These are phyloP conservation scores for Funneliformis mosseae DNA, from an alignment of 192 early-diverging fungal species.

Conservation along the genomic window DNA sequence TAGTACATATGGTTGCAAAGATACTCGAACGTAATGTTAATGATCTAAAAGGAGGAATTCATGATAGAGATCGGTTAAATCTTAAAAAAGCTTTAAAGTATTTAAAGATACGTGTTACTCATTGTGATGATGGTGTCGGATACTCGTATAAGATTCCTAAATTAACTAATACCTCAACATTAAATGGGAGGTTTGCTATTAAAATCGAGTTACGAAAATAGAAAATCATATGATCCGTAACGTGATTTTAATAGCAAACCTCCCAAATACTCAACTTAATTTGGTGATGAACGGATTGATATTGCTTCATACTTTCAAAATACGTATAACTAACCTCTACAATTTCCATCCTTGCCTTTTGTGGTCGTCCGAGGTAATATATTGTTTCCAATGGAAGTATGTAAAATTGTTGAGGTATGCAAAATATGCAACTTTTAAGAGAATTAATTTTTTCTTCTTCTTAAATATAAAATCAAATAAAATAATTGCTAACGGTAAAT, in stretches of 20 bases:
- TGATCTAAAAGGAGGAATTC: constrained; percentile 50
- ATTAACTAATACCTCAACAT: too few species aligned
- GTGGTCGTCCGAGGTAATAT: constrained; percentile 69
- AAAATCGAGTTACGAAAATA: too few species aligned
- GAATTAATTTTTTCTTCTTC: too few species aligned
- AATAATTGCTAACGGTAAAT: too few species aligned
- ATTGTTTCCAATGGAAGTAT: constrained; percentile 90
- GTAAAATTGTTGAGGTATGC: constrained; percentile 61
- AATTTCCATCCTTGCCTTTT: constrained; percentile 81
- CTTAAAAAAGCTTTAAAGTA: constrained; percentile 56
- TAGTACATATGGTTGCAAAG: constrained; percentile 72
- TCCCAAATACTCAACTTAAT: too few species aligned
- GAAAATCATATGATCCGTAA: too few species aligned
- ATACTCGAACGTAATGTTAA: constrained; percentile 57
- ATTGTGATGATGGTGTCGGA: constrained; percentile 70
- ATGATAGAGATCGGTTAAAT: constrained; percentile 45
- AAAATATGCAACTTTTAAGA: neutral
- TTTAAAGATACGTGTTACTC: constrained; percentile 56
- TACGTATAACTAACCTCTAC: constrained; percentile 70
- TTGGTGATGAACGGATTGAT: constrained; percentile 53
- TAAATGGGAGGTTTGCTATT: too few species aligned
- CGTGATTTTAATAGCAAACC: too few species aligned
- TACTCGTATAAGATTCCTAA: too few species aligned
- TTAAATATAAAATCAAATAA: too few species aligned
- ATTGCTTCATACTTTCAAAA: constrained; percentile 79